Percentiles rank a stretch among this genome's conserved stretches.
Evolutionary conservation across 495 filamentous ascomycete genomes (phyloP).

Genomic region (Amniculicola lignicola): DNA sequence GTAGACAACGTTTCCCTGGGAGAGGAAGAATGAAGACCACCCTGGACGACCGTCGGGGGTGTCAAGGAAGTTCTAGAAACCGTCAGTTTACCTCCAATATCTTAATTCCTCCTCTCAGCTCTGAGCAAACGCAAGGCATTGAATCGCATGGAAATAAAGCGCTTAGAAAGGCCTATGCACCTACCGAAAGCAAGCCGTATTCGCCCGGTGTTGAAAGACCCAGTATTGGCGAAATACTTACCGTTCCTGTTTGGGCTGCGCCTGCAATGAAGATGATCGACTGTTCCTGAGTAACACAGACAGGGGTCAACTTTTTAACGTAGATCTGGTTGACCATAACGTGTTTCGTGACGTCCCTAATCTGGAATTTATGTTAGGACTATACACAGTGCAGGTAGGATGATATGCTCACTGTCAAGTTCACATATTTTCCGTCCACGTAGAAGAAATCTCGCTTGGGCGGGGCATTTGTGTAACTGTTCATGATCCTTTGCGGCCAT

Average conservation of each 20-base stretch:
- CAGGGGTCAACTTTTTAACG: conserved; percentile 31
- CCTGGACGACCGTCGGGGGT: conserved; percentile 50
- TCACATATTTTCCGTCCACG: conserved; percentile 29
- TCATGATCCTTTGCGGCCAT: too few species aligned
- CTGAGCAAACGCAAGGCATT: too few species aligned
- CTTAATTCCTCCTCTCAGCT: background rate
- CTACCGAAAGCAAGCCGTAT: background rate
- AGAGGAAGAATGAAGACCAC: conserved; percentile 50
- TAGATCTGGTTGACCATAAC: conserved; percentile 33
- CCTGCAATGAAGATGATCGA: conserved; percentile 31
- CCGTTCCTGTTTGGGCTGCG: conserved; percentile 27
- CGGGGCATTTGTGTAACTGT: too few species aligned
- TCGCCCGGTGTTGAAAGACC: background rate
- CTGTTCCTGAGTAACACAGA: background rate
- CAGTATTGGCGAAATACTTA: conserved; percentile 6
- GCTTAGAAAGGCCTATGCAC: too few species aligned
- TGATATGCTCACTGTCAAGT: conserved; percentile 8
- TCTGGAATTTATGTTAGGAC: background rate
- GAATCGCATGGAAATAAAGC: too few species aligned
- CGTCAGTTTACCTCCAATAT: background rate
- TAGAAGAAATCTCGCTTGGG: conserved; percentile 29
- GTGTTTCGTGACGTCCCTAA: background rate
- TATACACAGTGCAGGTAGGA: background rate
- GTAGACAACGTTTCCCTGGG: conserved; percentile 47
- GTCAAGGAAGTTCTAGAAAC: conserved; percentile 41